Percentiles rank a stretch among this genome's conserved stretches.
These are phyloP conservation scores for Prillingera fragicola DNA, from an alignment of 1,284 basidiomycete species.

Conservation along the genomic window DNA sequence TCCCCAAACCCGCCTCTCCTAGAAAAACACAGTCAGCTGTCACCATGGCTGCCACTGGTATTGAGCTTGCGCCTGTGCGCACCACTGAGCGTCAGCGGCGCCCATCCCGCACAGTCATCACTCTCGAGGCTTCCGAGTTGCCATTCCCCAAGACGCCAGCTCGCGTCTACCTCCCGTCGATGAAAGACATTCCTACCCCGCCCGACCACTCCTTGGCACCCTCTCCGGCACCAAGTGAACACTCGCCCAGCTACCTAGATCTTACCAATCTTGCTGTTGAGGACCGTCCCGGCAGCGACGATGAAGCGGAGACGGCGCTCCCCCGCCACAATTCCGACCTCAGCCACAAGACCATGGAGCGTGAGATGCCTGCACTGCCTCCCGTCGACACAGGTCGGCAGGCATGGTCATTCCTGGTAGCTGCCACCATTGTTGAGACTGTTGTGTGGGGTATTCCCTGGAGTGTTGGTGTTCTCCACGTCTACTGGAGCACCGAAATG, in stretches of 20 bases:
- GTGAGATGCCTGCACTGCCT: conserved; percentile 20
- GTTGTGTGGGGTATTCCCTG: conserved; percentile 45
- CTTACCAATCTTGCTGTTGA: neutral
- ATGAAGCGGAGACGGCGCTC: neutral
- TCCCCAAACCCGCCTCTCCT: too few species aligned
- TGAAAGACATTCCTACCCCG: neutral
- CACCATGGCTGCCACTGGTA: too few species aligned
- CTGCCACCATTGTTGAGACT: conserved; percentile 37
- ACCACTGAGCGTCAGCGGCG: too few species aligned
- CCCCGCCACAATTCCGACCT: neutral
- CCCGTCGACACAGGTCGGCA: conserved; percentile 37
- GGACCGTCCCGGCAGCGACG: neutral
- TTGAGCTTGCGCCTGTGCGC: too few species aligned
- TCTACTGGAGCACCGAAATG: conserved; percentile 37
- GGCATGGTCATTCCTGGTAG: conserved; percentile 43
- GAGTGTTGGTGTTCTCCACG: conserved; percentile 40
- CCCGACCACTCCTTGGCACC: neutral
- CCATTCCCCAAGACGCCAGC: neutral
- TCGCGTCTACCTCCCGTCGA: conserved; percentile 3
- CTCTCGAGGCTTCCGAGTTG: too few species aligned
- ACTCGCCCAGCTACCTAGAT: neutral
- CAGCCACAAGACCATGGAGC: neutral
- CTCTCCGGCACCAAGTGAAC: too few species aligned
- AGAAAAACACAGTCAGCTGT: too few species aligned
- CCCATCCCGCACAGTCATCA: too few species aligned